These are phyloP conservation scores for Dryadomyces sulphureus DNA, from an alignment of 2,329 filamentous ascomycete genomes.

Conservation along the genomic window DNA sequence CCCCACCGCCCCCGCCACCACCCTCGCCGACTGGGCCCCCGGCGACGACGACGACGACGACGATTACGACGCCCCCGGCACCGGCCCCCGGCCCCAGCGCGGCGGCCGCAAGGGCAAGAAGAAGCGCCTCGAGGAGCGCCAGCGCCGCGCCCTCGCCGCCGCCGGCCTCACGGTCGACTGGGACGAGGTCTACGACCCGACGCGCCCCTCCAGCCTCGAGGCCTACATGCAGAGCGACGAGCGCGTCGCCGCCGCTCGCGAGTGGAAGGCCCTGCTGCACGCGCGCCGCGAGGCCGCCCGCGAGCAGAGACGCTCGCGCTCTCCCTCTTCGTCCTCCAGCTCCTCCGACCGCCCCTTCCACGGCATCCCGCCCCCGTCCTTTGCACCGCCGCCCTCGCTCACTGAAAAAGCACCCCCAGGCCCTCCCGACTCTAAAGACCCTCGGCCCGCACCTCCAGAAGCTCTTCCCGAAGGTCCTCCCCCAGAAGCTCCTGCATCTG, in stretches of 20 bases:
- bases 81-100: constrained; percentile 32
- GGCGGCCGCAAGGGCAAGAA: constrained; percentile 43
- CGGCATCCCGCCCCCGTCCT: constrained; percentile 29
- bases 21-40: constrained; percentile 67
- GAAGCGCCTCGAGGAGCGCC: constrained; percentile 51
- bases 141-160: constrained; percentile 39
- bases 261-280: constrained; percentile 77
- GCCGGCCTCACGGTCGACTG: constrained; percentile 48
- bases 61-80: background rate
- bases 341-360: background rate
- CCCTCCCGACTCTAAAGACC: too few relatives aligned
- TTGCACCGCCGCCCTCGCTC: constrained; percentile 23
- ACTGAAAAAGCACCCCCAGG: too few relatives aligned
- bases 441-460: too few relatives aligned
- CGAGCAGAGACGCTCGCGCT: constrained; percentile 19
- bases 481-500: background rate
- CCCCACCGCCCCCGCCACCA: constrained; percentile 24
- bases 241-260: constrained; percentile 60
- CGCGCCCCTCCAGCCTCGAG: constrained; percentile 68
- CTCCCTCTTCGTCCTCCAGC: background rate
- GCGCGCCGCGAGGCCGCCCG: constrained; percentile 40
- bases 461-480: too few relatives aligned
- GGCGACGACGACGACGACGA: constrained; percentile 23
- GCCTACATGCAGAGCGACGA: constrained; percentile 78
- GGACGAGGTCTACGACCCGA: constrained; percentile 83